phyloP scores from a whole-genome alignment of 2,329 filamentous ascomycete species.

The Pestalotiopsis sp. region DNA sequence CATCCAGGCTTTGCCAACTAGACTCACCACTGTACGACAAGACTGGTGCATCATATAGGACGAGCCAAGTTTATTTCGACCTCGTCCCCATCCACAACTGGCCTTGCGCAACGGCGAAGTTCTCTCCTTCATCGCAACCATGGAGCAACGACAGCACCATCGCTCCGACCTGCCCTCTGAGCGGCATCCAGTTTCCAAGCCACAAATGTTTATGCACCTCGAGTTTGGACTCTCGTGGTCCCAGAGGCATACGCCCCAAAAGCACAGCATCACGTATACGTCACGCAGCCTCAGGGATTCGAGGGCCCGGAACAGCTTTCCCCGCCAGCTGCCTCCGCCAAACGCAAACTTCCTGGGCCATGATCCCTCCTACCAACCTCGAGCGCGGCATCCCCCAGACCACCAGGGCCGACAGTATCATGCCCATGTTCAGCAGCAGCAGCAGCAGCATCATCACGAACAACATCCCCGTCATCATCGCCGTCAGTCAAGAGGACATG shows the following conservation, averaged over 20 bases:
- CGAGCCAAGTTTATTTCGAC: no score
- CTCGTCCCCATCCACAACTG: not conserved
- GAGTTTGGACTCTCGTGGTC: constrained; percentile 56
- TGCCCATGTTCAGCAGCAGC: constrained; percentile 15
- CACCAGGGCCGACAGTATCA: constrained; percentile 14
- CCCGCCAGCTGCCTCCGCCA: constrained; percentile 47
- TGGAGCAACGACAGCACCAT: constrained; percentile 25
- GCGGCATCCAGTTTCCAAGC: constrained; percentile 31
- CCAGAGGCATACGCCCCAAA: constrained; percentile 43
- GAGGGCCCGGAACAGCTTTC: constrained; percentile 43
- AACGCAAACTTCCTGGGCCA: constrained; percentile 46
- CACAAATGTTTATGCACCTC: constrained; percentile 52
- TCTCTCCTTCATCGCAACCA: constrained; percentile 15
- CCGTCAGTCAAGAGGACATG: not conserved
- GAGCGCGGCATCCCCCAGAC: constrained; percentile 24
- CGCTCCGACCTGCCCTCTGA: constrained; percentile 28
- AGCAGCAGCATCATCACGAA: constrained; percentile 8
- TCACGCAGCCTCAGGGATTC: constrained; percentile 44
- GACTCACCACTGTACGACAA: no score
- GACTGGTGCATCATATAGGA: no score
- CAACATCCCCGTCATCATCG: constrained; percentile 11
- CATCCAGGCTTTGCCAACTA: no score
- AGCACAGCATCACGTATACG: constrained; percentile 48
- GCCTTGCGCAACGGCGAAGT: not conserved
- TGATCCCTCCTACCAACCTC: constrained; percentile 28